A percentile compares a stretch with the other conserved stretches of the same genome.
Conservation (phyloP, 371 early-diverging fungal genomes). For the Mortierella sp. region DNA sequence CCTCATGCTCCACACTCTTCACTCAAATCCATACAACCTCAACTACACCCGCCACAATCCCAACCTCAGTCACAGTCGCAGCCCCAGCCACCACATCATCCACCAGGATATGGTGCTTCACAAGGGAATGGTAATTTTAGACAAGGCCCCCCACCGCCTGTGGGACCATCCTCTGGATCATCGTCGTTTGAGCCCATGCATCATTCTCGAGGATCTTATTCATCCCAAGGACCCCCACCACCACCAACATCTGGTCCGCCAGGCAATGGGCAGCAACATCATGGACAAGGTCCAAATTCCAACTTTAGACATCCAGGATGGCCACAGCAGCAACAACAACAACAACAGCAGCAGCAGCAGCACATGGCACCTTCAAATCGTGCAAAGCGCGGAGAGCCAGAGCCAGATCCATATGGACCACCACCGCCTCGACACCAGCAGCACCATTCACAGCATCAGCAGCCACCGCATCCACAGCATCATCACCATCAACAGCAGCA, state of each 20-base stretch:
- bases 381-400: constrained; percentile 16
- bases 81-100: constrained; percentile 1
- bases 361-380: neutral
- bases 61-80: neutral
- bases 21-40: neutral
- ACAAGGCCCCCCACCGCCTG: neutral
- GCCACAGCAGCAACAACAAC: constrained; percentile 11
- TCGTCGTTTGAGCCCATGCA: constrained; percentile 12
- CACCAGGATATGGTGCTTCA: neutral
- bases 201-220: constrained; percentile 16
- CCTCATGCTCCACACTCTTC: constrained; percentile 13
- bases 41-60: neutral
- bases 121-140: constrained; percentile 1
- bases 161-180: neutral
- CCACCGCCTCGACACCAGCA: neutral
- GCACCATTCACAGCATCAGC: neutral
- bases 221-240: constrained; percentile 14
- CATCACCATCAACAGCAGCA: neutral
- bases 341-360: constrained; percentile 12
- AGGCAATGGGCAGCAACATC: constrained; percentile 8
- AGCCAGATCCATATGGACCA: constrained; percentile 12
- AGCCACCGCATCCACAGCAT: neutral
- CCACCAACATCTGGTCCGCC: neutral
- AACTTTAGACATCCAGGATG: constrained; percentile 9
- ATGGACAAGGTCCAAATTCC: neutral